Conservation (phyloP, 1,284 basidiomycete species). For the Sanghuangporus baumii region DNA sequence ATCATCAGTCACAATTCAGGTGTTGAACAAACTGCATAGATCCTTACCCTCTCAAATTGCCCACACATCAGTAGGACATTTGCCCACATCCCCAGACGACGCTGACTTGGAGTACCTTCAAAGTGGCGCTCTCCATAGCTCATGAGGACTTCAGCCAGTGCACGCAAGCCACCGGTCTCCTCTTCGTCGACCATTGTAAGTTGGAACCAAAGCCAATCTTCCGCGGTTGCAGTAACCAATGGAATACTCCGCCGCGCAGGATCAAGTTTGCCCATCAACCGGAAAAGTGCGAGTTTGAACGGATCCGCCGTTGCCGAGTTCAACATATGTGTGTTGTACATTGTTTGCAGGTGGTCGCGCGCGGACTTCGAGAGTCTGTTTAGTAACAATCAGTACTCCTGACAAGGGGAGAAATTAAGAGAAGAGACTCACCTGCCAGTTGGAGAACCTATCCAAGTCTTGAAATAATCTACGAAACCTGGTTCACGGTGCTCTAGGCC, state of each 20-base stretch:
- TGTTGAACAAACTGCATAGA: neutral
- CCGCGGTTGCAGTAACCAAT: constrained; percentile 86
- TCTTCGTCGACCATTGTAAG: constrained; percentile 82
- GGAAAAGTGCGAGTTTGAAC: constrained; percentile 94
- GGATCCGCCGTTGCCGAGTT: constrained; percentile 85
- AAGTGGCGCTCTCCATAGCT: constrained; percentile 92
- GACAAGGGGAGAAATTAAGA: neutral
- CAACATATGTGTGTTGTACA: constrained; percentile 91
- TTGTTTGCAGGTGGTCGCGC: constrained; percentile 79
- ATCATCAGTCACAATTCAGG: neutral
- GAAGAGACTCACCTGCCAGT: constrained; percentile 57
- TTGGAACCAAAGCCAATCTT: constrained; percentile 99
- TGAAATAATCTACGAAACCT: constrained; percentile 81
- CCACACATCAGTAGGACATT: constrained; percentile 88
- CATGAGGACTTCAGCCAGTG: constrained; percentile 75
- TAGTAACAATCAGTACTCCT: neutral
- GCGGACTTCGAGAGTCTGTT: constrained; percentile 70
- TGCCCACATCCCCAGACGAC: constrained; percentile 71
- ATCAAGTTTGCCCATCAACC: constrained; percentile 92
- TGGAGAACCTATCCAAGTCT: constrained; percentile 79
- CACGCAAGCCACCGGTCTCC: constrained; percentile 74
- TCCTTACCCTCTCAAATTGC: constrained; percentile 84
- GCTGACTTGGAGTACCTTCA: constrained; percentile 61
- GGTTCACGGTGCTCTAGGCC: constrained; percentile 79
- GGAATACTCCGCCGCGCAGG: constrained; percentile 75